Conservation (phyloP, 2,329 filamentous ascomycete genomes). For the Chaetomiaceae sp. region DNA sequence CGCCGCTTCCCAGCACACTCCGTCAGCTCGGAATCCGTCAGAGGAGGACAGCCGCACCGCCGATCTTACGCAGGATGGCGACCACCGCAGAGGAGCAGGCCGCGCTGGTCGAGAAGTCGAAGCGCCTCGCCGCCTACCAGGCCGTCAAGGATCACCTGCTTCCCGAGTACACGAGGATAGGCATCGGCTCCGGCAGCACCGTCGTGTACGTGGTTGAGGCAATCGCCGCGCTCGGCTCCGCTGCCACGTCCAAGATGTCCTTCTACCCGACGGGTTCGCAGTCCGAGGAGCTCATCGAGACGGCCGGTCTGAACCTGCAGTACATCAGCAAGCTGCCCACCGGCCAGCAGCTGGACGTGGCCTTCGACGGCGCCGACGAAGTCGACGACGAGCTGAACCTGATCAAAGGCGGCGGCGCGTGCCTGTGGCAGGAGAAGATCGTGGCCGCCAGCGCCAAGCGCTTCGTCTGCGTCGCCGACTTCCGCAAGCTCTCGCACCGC, state of each 20-base stretch:
- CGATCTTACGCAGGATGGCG: constrained; percentile 30
- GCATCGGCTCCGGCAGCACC: constrained; percentile 75
- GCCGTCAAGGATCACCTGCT: constrained; percentile 69
- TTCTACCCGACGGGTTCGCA: constrained; percentile 93
- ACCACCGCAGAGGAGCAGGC: constrained; percentile 26
- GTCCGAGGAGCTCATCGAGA: constrained; percentile 77
- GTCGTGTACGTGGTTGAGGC: constrained; percentile 82
- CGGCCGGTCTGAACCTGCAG: constrained; percentile 69
- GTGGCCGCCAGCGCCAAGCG: constrained; percentile 78
- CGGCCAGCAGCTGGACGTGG: constrained; percentile 67
- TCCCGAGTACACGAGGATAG: constrained; percentile 56
- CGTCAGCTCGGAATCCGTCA: background rate
- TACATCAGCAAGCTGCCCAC: constrained; percentile 65
- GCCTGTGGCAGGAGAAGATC: constrained; percentile 94
- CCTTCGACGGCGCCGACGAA: constrained; percentile 95
- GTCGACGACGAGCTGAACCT: constrained; percentile 92
- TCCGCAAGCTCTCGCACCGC: constrained; percentile 76
- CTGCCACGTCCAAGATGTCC: constrained; percentile 57
- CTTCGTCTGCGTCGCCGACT: constrained; percentile 75
- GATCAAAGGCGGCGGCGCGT: constrained; percentile 97
- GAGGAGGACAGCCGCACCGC: background rate
- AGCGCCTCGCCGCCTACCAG: constrained; percentile 66
- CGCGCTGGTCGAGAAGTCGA: constrained; percentile 60
- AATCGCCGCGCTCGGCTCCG: constrained; percentile 56
- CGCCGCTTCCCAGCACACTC: background rate